Base-by-base conservation (phyloP, 176 grass and related monocot species). In the Triticum dicoccoides region DNA sequence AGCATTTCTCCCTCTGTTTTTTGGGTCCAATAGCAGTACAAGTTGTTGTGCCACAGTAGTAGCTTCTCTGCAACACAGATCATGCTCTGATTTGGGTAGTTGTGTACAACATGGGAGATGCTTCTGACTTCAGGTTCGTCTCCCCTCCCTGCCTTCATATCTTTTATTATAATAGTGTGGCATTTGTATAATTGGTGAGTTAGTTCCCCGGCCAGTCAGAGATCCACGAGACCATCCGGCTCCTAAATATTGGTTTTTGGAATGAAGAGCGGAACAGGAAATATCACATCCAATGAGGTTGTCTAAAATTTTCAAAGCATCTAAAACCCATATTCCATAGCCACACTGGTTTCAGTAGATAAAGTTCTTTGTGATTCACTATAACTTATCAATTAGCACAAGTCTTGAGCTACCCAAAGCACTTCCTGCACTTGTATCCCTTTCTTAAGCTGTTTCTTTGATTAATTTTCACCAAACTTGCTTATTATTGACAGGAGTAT, bases 261-360 rank as follows among this genome's bases (percentile, higher is more conserved):
- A 79, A 61, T 3, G 23, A 73, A 74, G 25, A 76, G 66, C 21
- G 39, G 27, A 80, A 45, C 44, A 80, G 39, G 24, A 61, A 71
- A 79, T 70, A 86, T 83, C 81, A 21, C n/a, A 71, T 34, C 14
- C 18, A 78, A 35, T 30, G 67, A 72, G 21, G 72, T 44, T 69
- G 3, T 47, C 76, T 23, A 63, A 78, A n/a, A 8, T 21, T 24
- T 67, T 61, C 67, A 44, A 62, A 78, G 44, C 51, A 61, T 62
- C 33, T 32, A 33, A 69, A 77, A 25, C 29, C 17, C 11, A 23
- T 42, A 68, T 69, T 45, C 38, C 21, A 79, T 69, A 61, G 63
- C 54, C 32, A 34, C 3, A 27, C 34, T 35, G 12, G 8, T 49
- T 63, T 38, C 17, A 76, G 23, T 64, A 77, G 44, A 77, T 61